Base-by-base conservation (phyloP, 805 yeast species). In the Lipomyces orientalis region DNA sequence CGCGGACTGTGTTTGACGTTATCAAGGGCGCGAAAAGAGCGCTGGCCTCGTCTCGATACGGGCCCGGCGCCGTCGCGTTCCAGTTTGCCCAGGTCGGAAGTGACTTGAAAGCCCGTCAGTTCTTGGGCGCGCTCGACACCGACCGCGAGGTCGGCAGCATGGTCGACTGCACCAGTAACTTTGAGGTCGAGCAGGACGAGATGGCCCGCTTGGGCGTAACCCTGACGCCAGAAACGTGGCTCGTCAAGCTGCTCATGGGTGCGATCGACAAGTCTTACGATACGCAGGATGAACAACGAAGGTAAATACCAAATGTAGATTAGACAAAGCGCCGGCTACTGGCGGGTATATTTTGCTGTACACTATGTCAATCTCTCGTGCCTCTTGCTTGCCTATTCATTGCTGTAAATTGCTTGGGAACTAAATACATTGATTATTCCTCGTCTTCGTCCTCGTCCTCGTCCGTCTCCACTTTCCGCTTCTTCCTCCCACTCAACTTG, bases 51-150 rank as follows among this genome's bases (percentile, higher is more conserved):
- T 64, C 73, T 33, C 62, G 74, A 12, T 75, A 68, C 60, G 76
- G 78, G 2, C 72, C 77, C 2, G 75, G 75, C 9, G 73, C 78
- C n/a, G 72, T 76, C 19, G 76, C 77, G 10, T 73, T 76, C 71
- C 78, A 76, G 69, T 76, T 76, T 59, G 76, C 78, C 25, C 78
- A 76, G 65, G 78, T 76, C 34, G 78, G 78, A 12, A 73, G 69
- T 60, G 79, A 76, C 64, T 51, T 74, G 52, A 73, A 75, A 61
- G 79, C 78, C 6, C 64, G 76, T 16, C 72, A 75, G 33, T 76
- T 75, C 69, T 61, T 76, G 16, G 68, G 67, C n/a, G 62, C 69
- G 64, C 73, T 76, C n/a, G 78, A 76, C 54, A 62, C 67, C 43
- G 77, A 76, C 58, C 75, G 68, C 10, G 70, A 68, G 12, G 76